These are phyloP conservation scores for Pezicula carpinea DNA, from an alignment of 2,329 filamentous ascomycete species.

Conservation along the genomic window DNA sequence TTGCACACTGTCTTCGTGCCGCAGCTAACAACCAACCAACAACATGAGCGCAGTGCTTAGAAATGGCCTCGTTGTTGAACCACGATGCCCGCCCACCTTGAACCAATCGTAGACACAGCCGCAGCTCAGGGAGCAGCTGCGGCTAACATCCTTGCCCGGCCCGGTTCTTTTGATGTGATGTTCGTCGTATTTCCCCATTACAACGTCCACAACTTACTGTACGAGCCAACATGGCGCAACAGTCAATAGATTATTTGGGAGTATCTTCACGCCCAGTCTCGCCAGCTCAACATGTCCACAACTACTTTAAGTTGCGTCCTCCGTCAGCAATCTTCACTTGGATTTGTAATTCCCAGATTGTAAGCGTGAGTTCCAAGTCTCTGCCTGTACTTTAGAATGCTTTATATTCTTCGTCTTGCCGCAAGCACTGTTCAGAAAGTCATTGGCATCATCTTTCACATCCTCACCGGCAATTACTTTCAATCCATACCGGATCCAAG, in stretches of 20 bases:
- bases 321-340: no score
- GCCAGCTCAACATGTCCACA: neutral
- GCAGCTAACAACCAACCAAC: no score
- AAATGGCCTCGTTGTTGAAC: no score
- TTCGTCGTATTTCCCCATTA: neutral
- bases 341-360: neutral
- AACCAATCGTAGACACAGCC: no score
- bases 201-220: neutral
- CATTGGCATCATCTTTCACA: conserved; percentile 3
- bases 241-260: neutral
- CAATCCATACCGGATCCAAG: conserved; percentile 1
- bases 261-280: neutral
- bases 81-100: no score
- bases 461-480: conserved; percentile 5
- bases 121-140: conserved; percentile 10
- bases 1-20: no score
- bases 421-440: neutral
- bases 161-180: neutral
- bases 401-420: conserved; percentile 6
- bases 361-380: neutral
- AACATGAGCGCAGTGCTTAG: no score
- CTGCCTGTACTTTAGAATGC: conserved; percentile 3
- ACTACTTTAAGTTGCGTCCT: neutral
- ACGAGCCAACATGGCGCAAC: neutral
- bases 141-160: conserved; percentile 2